Percentiles rank a stretch among this genome's conserved stretches.
phyloP scores from a whole-genome alignment of 495 filamentous ascomycete genomes.

The Acidiella bohemica region DNA sequence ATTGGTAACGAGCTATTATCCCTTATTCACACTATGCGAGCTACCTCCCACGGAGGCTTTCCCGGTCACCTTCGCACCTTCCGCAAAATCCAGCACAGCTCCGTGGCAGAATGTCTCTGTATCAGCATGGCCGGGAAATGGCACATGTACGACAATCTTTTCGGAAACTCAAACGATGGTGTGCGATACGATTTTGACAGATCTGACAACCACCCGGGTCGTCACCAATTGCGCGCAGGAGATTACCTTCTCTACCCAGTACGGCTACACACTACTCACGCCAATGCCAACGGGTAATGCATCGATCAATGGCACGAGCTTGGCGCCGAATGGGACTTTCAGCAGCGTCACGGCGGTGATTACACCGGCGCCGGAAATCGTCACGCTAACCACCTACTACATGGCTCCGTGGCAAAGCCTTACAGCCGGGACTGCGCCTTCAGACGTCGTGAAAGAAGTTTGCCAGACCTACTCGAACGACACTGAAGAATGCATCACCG shows the following conservation, averaged over 20 bases:
- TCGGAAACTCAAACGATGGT: conserved; percentile 21
- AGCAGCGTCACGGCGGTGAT: conserved; percentile 10
- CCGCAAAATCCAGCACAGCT: conserved; percentile 2
- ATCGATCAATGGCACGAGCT: not conserved
- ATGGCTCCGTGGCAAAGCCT: conserved; percentile 26
- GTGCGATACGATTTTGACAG: conserved; percentile 26
- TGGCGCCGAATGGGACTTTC: conserved; percentile 1
- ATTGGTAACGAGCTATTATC: conserved; percentile 23
- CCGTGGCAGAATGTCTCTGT: conserved; percentile 15
- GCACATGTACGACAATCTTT: conserved; percentile 21
- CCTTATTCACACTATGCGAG: conserved; percentile 26
- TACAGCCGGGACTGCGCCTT: conserved; percentile 18
- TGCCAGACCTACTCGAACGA: conserved; percentile 20
- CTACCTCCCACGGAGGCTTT: conserved; percentile 19
- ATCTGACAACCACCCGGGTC: conserved; percentile 18
- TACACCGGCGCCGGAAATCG: conserved; percentile 22
- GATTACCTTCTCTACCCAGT: conserved; percentile 28
- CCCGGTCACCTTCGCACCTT: conserved; percentile 6
- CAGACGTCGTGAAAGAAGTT: conserved; percentile 22
- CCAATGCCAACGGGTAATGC: conserved; percentile 15
- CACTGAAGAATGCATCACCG: conserved; percentile 21
- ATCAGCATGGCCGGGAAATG: conserved; percentile 11
- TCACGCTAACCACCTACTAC: conserved; percentile 25
- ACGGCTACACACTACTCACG: conserved; percentile 20
- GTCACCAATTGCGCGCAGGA: conserved; percentile 26